Percentiles rank a stretch among this genome's conserved stretches.
Evolutionary conservation across 352 stramenopile species (phyloP).

Genomic region (Globisporangium solare): DNA sequence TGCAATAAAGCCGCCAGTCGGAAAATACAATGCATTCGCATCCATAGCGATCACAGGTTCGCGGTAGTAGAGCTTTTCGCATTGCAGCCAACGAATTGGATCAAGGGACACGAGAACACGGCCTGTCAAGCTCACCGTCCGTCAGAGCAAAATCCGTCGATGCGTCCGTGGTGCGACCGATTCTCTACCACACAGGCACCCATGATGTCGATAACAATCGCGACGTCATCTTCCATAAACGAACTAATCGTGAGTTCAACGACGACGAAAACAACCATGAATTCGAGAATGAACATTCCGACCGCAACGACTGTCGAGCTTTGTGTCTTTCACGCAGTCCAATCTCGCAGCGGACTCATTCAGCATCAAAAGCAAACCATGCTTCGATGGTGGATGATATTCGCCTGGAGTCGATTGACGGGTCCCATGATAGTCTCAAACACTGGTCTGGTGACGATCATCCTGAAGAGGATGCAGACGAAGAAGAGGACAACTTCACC

Average conservation of each 20-base stretch:
- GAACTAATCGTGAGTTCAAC: neutral
- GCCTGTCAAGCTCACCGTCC: neutral
- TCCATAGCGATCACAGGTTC: neutral
- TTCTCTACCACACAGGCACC: slow-evolving; percentile 1
- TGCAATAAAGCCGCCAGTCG: no score
- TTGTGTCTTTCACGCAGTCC: no score
- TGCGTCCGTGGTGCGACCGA: slow-evolving; percentile 1
- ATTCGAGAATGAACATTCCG: neutral
- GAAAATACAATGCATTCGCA: neutral
- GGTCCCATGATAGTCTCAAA: neutral
- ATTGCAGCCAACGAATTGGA: neutral
- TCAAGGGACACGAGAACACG: neutral
- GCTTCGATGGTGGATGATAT: slow-evolving; percentile 1
- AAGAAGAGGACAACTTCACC: neutral
- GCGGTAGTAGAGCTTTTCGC: slow-evolving; percentile 4
- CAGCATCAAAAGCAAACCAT: neutral
- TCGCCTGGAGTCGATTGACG: slow-evolving; percentile 4
- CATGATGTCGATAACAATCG: neutral
- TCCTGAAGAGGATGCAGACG: slow-evolving; percentile 2
- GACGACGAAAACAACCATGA: slow-evolving; percentile 11
- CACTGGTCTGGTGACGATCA: neutral
- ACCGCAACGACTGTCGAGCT: no score
- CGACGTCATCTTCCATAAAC: slow-evolving; percentile 8
- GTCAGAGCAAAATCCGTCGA: neutral
- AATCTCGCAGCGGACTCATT: neutral